Conservation (phyloP, 2,329 filamentous ascomycete species). For the Lachnellula occidentalis region DNA sequence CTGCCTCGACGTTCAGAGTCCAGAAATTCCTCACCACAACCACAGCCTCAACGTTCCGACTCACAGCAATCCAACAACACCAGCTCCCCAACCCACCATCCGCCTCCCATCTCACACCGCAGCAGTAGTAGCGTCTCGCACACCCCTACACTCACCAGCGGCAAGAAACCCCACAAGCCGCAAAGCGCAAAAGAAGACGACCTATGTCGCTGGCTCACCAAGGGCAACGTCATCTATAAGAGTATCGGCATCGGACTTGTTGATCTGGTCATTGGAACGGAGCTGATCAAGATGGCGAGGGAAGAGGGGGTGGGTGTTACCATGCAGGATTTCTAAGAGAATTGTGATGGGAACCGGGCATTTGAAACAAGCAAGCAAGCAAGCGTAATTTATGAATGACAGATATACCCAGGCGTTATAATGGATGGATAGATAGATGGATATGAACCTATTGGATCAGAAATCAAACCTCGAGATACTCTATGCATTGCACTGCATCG, state of each 20-base stretch:
- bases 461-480: too few relatives aligned
- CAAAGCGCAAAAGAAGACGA: slow-evolving; percentile 40
- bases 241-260: slow-evolving; percentile 61
- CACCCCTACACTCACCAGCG: background rate
- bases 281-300: slow-evolving; percentile 51
- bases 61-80: too few relatives aligned
- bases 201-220: slow-evolving; percentile 49
- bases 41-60: too few relatives aligned
- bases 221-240: slow-evolving; percentile 64
- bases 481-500: too few relatives aligned
- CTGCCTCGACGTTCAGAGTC: background rate
- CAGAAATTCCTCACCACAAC: too few relatives aligned
- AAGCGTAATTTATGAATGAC: too few relatives aligned
- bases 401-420: too few relatives aligned
- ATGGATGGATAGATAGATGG: too few relatives aligned
- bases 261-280: slow-evolving; percentile 58
- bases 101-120: too few relatives aligned
- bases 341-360: slow-evolving; percentile 35
- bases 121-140: too few relatives aligned
- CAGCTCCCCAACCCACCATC: too few relatives aligned
- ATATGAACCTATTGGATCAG: too few relatives aligned
- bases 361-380: background rate
- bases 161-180: slow-evolving; percentile 15
- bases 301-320: slow-evolving; percentile 49
- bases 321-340: slow-evolving; percentile 48